Evolutionary conservation across 176 grass and related monocot genomes (phyloP).

Genomic region (Cenchrus fungigraminus): DNA sequence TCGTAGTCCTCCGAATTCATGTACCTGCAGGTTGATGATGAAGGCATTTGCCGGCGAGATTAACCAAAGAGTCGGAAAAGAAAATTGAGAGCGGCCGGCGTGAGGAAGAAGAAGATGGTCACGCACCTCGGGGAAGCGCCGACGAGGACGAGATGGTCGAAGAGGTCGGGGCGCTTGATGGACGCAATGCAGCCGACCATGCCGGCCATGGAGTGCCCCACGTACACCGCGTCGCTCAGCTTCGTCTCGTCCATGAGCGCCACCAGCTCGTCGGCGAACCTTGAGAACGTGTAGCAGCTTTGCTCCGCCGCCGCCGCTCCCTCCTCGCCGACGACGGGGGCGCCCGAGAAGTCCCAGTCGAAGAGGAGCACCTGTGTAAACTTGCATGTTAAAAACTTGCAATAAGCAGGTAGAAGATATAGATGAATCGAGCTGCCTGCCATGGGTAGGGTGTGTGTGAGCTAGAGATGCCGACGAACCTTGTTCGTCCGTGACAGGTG

Average conservation of each 20-base stretch:
- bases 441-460: neutral
- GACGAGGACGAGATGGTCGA: constrained; percentile 68
- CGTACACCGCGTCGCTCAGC: constrained; percentile 46
- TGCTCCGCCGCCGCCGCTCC: neutral
- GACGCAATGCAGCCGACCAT: constrained; percentile 88
- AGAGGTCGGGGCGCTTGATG: constrained; percentile 68
- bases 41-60: no score
- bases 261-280: constrained; percentile 61
- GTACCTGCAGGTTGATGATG: constrained; percentile 42
- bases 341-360: constrained; percentile 79
- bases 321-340: neutral
- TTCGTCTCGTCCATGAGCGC: constrained; percentile 63
- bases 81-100: no score
- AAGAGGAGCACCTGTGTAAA: constrained; percentile 62
- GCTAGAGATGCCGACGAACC: neutral
- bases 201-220: constrained; percentile 89
- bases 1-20: constrained; percentile 78
- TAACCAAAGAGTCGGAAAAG: no score
- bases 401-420: neutral
- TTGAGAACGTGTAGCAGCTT: constrained; percentile 52
- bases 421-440: neutral
- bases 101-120: neutral
- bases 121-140: constrained; percentile 60
- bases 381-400: no score
- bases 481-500: constrained; percentile 54